These are phyloP conservation scores for Xylaria grammica DNA, from an alignment of 495 filamentous ascomycete genomes.

Conservation along the genomic window DNA sequence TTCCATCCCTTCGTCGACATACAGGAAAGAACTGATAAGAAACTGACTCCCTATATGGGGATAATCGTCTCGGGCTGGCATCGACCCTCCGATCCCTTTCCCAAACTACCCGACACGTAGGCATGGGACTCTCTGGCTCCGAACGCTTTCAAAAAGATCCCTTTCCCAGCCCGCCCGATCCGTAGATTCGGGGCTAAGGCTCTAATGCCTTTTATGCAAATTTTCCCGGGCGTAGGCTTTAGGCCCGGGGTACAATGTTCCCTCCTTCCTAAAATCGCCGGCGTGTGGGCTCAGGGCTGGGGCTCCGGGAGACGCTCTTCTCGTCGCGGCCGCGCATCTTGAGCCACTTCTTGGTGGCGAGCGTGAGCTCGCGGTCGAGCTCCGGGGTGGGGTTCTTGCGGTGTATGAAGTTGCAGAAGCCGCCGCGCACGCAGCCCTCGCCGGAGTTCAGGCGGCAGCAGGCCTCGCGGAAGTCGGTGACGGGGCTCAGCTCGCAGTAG, in stretches of 20 bases:
- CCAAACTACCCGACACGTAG: too few species aligned
- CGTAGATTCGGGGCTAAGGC: too few species aligned
- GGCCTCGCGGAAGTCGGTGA: constrained; percentile 97
- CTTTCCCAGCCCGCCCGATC: too few species aligned
- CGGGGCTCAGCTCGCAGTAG: constrained; percentile 95
- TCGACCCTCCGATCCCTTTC: too few species aligned
- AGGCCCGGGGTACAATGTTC: not conserved
- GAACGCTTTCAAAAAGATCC: too few species aligned
- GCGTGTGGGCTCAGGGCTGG: constrained; percentile 76
- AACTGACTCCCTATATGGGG: too few species aligned
- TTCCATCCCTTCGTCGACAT: too few species aligned
- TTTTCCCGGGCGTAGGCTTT: too few species aligned
- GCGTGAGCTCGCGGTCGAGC: constrained; percentile 83
- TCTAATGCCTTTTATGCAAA: too few species aligned
- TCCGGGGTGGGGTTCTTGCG: constrained; percentile 90
- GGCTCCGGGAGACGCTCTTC: constrained; percentile 75
- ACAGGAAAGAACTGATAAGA: too few species aligned
- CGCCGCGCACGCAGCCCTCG: constrained; percentile 93
- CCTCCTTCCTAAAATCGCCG: constrained; percentile 59
- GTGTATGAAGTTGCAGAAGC: constrained; percentile 99
- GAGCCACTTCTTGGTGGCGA: constrained; percentile 95
- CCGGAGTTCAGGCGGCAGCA: constrained; percentile 94
- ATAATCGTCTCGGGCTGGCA: too few species aligned
- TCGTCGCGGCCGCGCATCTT: constrained; percentile 83
- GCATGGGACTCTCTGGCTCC: too few species aligned